Evolutionary conservation across 2,329 filamentous ascomycete species (phyloP), one percentile per base, ranked within the genome.

Genomic region (Xylaria polymorpha): DNA sequence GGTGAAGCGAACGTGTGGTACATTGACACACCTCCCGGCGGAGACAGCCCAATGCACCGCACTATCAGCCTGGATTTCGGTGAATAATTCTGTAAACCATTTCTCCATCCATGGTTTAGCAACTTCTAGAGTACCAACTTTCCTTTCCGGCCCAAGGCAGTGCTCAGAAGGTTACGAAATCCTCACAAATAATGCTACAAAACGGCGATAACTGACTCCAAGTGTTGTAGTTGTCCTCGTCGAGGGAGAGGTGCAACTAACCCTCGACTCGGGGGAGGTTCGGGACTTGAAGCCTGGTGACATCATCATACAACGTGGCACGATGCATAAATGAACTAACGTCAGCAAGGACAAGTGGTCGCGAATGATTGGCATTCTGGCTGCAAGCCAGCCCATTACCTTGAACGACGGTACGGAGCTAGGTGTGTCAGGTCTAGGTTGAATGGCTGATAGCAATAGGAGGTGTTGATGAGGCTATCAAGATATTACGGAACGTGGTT

Each of bases 11-110:
- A n/a, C n/a, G n/a, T n/a, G n/a, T n/a, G n/a, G n/a, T n/a, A n/a
- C n/a, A n/a, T n/a, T n/a, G n/a, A n/a, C n/a, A n/a, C n/a, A n/a
- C n/a, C n/a, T n/a, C n/a, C n/a, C 9, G 67, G 41, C 53, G 59
- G 64, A 7, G 35, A 37, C 32, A 60, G 58, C 18, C 60, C 69
- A 9, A 35, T 68, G 44, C 70, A 72, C 63, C 68, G 70, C 22
- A 68, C 68, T 29, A 15, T 67, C 9, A 66, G 65, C 48, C 61
- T 72, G 22, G 68, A 71, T 55, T 72, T 66, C 61, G 60, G n/a
- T n/a, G n/a, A n/a, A n/a, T n/a, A n/a, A n/a, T n/a, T n/a, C n/a
- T n/a, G n/a, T n/a, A n/a, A n/a, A n/a, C n/a, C n/a, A n/a, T n/a
- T n/a, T n/a, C n/a, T n/a, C n/a, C n/a, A n/a, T n/a, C n/a, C n/a